Evolutionary conservation across 148 eudicot species (phyloP).

Genomic region (Drosera capensis): DNA sequence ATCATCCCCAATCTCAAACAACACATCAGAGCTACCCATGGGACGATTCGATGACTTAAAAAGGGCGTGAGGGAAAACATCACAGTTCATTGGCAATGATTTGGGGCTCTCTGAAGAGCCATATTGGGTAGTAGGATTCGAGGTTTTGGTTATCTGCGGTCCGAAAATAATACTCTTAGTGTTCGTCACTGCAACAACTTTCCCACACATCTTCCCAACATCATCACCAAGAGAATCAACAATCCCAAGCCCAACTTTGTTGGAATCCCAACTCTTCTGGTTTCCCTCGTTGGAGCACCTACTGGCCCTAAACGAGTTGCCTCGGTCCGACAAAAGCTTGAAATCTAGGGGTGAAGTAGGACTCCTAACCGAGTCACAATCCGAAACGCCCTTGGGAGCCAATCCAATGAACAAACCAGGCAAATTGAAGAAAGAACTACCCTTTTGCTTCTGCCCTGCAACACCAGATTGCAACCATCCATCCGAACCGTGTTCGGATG

Average conservation of each 20-base stretch:
- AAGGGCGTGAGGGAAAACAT: conserved; percentile 23
- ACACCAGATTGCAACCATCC: conserved; percentile 24
- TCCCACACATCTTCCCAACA: conserved; percentile 29
- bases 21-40: conserved; percentile 44
- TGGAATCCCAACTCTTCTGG: conserved; percentile 55
- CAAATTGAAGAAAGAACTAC: conserved; percentile 46
- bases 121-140: conserved; percentile 13
- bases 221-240: conserved; percentile 55
- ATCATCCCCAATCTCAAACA: conserved; percentile 52
- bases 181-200: conserved; percentile 27
- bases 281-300: conserved; percentile 18
- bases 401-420: conserved; percentile 70
- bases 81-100: conserved; percentile 48
- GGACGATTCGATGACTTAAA: conserved; percentile 33
- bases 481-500: conserved; percentile 35
- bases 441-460: conserved; percentile 43
- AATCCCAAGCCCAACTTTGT: conserved; percentile 76
- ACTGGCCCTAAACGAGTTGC: conserved; percentile 45
- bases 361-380: conserved; percentile 83
- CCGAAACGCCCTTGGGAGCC: conserved; percentile 37
- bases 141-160: conserved; percentile 43
- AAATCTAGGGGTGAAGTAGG: conserved; percentile 95
- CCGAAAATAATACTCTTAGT: conserved; percentile 59
- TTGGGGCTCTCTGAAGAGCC: conserved; percentile 39
- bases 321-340: conserved; percentile 54